Conservation (phyloP, 1,139 yeast species). For the Geotrichum carabidarum region DNA sequence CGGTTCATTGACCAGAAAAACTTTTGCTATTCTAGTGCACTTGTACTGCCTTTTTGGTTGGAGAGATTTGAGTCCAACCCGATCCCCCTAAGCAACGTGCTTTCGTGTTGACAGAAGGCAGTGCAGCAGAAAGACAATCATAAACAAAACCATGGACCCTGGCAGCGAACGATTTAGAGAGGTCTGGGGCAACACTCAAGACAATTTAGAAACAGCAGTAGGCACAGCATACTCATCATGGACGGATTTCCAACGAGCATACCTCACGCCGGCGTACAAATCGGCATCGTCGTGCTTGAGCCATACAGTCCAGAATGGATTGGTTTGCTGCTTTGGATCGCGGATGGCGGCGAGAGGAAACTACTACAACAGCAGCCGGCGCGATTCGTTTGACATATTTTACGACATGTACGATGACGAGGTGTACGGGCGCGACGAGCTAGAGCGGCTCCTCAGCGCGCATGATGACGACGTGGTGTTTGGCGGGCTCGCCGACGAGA, state of each 20-base stretch:
- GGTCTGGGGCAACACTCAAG: conserved; percentile 32
- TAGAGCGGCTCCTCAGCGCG: conserved; percentile 27
- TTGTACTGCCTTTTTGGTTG: too few species aligned
- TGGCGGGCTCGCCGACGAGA: conserved; percentile 16
- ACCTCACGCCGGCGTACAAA: conserved; percentile 23
- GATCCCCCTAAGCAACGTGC: too few species aligned
- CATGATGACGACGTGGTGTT: conserved; percentile 9
- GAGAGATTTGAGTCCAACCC: too few species aligned
- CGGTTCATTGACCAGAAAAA: too few species aligned
- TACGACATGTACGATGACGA: conserved; percentile 35
- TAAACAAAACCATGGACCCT: conserved; percentile 21
- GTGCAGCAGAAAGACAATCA: background rate
- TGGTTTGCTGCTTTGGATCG: conserved; percentile 19
- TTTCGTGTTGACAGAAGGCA: background rate
- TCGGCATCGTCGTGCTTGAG: conserved; percentile 1
- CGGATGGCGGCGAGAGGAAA: conserved; percentile 12
- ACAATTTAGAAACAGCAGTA: conserved; percentile 31
- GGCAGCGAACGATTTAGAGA: conserved; percentile 26
- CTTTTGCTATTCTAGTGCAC: too few species aligned
- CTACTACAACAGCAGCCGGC: conserved; percentile 19
- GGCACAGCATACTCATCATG: conserved; percentile 31
- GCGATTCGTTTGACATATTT: conserved; percentile 29
- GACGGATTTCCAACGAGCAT: conserved; percentile 22
- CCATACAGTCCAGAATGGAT: background rate
- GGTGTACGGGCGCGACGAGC: conserved; percentile 30